Percentiles rank a stretch among this genome's conserved stretches.
phyloP scores from a whole-genome alignment of 1,139 yeast species.

The Sugiyamaella xylanicola region DNA sequence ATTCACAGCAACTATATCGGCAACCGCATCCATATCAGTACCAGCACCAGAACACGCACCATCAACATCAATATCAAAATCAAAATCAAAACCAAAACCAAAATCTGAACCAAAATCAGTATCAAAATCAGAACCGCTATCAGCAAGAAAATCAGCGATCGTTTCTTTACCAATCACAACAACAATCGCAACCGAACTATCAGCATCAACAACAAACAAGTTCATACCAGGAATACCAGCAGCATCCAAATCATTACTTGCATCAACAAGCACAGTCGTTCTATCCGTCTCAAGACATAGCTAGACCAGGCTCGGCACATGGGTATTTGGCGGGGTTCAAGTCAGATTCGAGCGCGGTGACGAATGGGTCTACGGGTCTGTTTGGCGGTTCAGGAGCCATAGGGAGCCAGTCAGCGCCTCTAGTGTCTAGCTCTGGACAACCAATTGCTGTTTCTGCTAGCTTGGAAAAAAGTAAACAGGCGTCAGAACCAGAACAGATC shows the following conservation, averaged over 20 bases:
- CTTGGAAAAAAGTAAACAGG: too few relatives aligned
- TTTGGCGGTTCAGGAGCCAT: too few relatives aligned
- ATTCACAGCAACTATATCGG: background rate
- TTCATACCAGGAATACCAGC: background rate
- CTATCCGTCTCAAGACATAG: background rate
- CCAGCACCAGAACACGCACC: too few relatives aligned
- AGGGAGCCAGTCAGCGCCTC: too few relatives aligned
- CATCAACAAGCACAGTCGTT: constrained; percentile 11
- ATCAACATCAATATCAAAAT: background rate
- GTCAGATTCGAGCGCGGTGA: background rate
- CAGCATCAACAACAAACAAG: constrained; percentile 7
- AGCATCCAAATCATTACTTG: constrained; percentile 15
- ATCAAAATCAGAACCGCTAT: background rate
- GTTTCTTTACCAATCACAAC: too few relatives aligned
- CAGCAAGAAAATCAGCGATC: background rate
- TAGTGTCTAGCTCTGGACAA: background rate
- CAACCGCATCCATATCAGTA: background rate
- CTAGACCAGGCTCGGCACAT: constrained; percentile 11
- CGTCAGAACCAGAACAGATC: too few relatives aligned
- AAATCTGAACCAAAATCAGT: background rate
- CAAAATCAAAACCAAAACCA: background rate
- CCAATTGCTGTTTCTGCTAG: background rate
- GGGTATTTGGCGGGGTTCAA: background rate
- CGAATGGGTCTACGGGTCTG: too few relatives aligned
- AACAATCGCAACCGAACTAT: constrained; percentile 17